A percentile compares a stretch with the other conserved stretches of the same genome.
Evolutionary conservation across 306 rosid genomes (phyloP).

Genomic region (Cicer pinnatifidum): DNA sequence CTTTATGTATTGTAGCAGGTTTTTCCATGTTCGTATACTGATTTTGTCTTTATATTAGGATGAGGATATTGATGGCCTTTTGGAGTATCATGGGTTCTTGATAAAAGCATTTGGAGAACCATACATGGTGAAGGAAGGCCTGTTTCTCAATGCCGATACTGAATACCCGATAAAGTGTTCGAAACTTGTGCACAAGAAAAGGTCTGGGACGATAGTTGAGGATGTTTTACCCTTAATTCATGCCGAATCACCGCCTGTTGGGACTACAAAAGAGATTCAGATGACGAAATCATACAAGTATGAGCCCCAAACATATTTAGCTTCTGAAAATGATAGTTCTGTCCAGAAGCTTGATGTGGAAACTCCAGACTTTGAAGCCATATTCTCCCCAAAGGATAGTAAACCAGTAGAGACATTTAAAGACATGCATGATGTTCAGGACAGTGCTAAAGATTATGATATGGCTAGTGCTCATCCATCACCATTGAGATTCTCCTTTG

Average conservation of each 20-base stretch:
- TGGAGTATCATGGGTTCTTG: conserved; percentile 80
- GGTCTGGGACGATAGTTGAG: conserved; percentile 61
- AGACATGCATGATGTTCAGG: conserved; percentile 46
- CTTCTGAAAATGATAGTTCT: conserved; percentile 51
- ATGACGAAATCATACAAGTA: conserved; percentile 43
- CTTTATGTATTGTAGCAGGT: not conserved
- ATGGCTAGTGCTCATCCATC: conserved; percentile 44
- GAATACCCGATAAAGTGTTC: conserved; percentile 90
- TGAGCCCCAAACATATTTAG: conserved; percentile 46
- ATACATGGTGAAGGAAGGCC: conserved; percentile 88
- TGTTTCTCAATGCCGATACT: conserved; percentile 68
- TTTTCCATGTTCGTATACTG: conserved; percentile 38
- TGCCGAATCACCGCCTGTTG: conserved; percentile 45
- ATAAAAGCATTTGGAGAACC: conserved; percentile 77
- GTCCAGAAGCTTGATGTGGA: conserved; percentile 58
- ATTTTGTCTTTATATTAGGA: conserved; percentile 63
- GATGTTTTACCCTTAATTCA: conserved; percentile 63
- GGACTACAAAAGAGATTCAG: conserved; percentile 50
- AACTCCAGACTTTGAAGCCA: conserved; percentile 50
- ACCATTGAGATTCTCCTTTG: conserved; percentile 50
- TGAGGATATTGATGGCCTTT: conserved; percentile 73
- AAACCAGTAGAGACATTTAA: conserved; percentile 48
- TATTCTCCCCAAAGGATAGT: conserved; percentile 54
- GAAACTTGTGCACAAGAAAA: conserved; percentile 75
- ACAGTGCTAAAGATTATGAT: conserved; percentile 47